Conservation (phyloP, 495 filamentous ascomycete genomes). For the Cenococcum geophilum region DNA sequence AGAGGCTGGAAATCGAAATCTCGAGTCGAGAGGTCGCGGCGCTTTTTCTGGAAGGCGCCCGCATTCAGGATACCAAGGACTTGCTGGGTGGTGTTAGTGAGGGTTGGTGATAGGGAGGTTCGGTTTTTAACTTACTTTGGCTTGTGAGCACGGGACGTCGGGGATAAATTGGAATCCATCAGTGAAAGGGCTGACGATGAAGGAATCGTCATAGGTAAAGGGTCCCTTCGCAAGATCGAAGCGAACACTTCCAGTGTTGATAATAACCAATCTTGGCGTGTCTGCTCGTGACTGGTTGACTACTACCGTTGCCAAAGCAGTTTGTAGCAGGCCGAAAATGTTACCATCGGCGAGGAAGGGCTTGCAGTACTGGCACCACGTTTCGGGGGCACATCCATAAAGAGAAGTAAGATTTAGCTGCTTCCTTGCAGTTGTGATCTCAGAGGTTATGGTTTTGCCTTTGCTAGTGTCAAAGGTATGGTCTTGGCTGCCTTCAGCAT, state of each 20-base stretch:
- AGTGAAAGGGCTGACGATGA: conserved; percentile 40
- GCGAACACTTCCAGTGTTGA: conserved; percentile 40
- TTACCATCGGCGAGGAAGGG: conserved; percentile 35
- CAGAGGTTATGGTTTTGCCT: conserved; percentile 24
- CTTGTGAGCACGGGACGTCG: conserved; percentile 37
- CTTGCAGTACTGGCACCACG: conserved; percentile 40
- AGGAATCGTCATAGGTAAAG: conserved; percentile 40
- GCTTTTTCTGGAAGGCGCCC: conserved; percentile 38
- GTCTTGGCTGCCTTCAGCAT: conserved; percentile 37
- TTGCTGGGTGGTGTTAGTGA: conserved; percentile 22
- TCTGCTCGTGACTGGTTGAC: conserved; percentile 32
- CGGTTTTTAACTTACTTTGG: conserved; percentile 13
- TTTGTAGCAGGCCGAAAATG: conserved; percentile 36
- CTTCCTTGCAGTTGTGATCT: conserved; percentile 32
- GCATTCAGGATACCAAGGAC: conserved; percentile 42
- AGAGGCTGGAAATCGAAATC: conserved; percentile 35
- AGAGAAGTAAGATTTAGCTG: conserved; percentile 36
- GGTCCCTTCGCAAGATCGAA: conserved; percentile 42
- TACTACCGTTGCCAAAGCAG: conserved; percentile 34
- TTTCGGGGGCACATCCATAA: conserved; percentile 41
- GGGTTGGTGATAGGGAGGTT: background rate
- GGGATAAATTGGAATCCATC: conserved; percentile 38
- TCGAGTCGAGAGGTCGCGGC: conserved; percentile 34
- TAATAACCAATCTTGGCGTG: conserved; percentile 37
- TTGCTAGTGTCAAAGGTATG: conserved; percentile 31